These are phyloP conservation scores for Cladophialophora yegresii DNA, from an alignment of 2,329 filamentous ascomycete genomes.

Conservation along the genomic window DNA sequence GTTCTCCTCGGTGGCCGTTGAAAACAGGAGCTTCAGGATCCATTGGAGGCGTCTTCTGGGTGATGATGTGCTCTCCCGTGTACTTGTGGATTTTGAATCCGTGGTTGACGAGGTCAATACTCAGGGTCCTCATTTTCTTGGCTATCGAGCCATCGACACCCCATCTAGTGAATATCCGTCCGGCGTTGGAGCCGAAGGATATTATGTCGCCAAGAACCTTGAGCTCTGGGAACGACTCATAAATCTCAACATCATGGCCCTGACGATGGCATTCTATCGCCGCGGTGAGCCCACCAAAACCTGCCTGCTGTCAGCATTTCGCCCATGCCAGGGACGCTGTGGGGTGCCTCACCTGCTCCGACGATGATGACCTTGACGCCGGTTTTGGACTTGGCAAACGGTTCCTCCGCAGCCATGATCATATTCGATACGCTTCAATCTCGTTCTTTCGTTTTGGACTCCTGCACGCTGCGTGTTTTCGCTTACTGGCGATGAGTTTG, in stretches of 20 bases:
- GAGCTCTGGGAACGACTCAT: conserved; percentile 45
- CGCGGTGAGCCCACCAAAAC: conserved; percentile 42
- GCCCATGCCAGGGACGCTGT: neutral
- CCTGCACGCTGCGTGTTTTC: neutral
- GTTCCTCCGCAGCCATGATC: conserved; percentile 21
- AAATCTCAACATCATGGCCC: conserved; percentile 36
- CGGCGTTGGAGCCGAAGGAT: conserved; percentile 62
- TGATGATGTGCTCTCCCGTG: conserved; percentile 62
- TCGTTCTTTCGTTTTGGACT: neutral
- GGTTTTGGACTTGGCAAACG: conserved; percentile 51
- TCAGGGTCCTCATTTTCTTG: conserved; percentile 52
- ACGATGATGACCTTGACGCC: conserved; percentile 56
- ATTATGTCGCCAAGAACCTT: conserved; percentile 65
- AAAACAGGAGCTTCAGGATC: conserved; percentile 56
- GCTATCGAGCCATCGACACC: conserved; percentile 50
- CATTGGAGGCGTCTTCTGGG: conserved; percentile 53
- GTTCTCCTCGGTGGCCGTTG: conserved; percentile 63
- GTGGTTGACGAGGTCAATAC: conserved; percentile 56
- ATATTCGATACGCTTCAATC: conserved; percentile 3
- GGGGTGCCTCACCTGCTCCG: conserved; percentile 43
- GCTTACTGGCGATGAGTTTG: neutral
- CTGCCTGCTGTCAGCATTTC: conserved; percentile 19
- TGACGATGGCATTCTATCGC: conserved; percentile 40
- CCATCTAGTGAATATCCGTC: conserved; percentile 64
- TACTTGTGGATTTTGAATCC: conserved; percentile 66